Conservation (phyloP, 1,284 basidiomycete species). For the Pseudozyma pruni region DNA sequence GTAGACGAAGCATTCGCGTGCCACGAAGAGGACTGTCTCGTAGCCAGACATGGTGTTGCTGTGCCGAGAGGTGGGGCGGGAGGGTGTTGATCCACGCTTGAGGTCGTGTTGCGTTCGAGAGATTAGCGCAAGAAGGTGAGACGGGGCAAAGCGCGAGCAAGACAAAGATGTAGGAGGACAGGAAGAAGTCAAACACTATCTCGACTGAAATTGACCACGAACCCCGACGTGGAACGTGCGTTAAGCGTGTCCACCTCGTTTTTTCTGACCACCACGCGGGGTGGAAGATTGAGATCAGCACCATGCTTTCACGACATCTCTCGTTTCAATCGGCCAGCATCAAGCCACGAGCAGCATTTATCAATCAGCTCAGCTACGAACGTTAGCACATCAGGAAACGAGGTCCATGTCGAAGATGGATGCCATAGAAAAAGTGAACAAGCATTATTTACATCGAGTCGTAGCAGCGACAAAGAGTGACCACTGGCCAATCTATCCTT, state of each 20-base stretch:
- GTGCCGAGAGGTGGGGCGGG: too few relatives aligned
- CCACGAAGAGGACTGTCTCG: conserved; percentile 84
- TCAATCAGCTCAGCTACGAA: too few relatives aligned
- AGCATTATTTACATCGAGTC: too few relatives aligned
- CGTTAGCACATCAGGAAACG: too few relatives aligned
- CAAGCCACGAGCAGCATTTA: too few relatives aligned
- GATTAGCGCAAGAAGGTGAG: neutral
- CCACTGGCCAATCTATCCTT: too few relatives aligned
- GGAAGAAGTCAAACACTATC: neutral
- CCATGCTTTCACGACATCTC: neutral
- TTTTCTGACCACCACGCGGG: too few relatives aligned
- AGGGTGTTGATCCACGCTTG: too few relatives aligned
- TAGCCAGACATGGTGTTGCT: conserved; percentile 69
- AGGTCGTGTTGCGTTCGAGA: neutral
- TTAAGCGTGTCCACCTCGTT: neutral
- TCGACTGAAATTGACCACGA: neutral
- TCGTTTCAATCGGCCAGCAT: too few relatives aligned
- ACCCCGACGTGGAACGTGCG: conserved; percentile 22
- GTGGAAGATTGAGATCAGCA: neutral
- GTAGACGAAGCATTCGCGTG: conserved; percentile 80
- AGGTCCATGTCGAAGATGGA: too few relatives aligned
- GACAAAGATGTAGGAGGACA: conserved; percentile 4
- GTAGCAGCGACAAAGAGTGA: too few relatives aligned
- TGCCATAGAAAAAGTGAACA: neutral
- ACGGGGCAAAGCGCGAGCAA: neutral